phyloP scores from a whole-genome alignment of 2,329 filamentous ascomycete species.

The Trichocomaceae sp. region DNA sequence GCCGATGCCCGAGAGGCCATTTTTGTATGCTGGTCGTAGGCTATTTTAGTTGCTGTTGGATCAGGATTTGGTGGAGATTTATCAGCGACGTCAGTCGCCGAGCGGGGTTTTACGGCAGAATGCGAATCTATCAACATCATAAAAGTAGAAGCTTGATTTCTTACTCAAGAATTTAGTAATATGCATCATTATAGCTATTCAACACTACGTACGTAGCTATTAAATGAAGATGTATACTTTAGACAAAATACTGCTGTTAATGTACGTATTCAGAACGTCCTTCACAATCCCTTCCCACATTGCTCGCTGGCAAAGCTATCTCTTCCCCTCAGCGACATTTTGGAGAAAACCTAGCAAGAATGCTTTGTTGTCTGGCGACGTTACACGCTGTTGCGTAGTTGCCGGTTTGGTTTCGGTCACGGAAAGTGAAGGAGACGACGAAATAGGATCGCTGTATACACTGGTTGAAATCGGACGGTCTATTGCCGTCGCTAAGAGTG shows the following conservation, averaged over 20 bases:
- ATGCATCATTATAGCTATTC: background rate
- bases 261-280: background rate
- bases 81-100: constrained; percentile 17
- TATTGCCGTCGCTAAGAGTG: constrained; percentile 18
- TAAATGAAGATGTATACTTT: background rate
- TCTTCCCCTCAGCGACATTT: constrained; percentile 42
- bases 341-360: constrained; percentile 73
- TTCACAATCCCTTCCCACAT: background rate
- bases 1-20: constrained; percentile 26
- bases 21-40: constrained; percentile 7
- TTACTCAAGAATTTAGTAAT: background rate
- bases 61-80: constrained; percentile 9
- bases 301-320: constrained; percentile 3
- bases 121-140: constrained; percentile 1
- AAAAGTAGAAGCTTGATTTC: too few species aligned
- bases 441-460: constrained; percentile 1
- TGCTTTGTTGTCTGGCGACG: constrained; percentile 63
- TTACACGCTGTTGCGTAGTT: constrained; percentile 21
- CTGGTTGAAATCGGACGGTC: constrained; percentile 14
- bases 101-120: constrained; percentile 25
- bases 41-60: background rate
- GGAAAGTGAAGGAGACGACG: constrained; percentile 11
- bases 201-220: background rate
- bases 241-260: background rate
- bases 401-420: constrained; percentile 4